Evolutionary conservation across 2,329 filamentous ascomycete genomes (phyloP), one percentile per base, ranked within the genome.

Genomic region (Thelonectria olida): DNA sequence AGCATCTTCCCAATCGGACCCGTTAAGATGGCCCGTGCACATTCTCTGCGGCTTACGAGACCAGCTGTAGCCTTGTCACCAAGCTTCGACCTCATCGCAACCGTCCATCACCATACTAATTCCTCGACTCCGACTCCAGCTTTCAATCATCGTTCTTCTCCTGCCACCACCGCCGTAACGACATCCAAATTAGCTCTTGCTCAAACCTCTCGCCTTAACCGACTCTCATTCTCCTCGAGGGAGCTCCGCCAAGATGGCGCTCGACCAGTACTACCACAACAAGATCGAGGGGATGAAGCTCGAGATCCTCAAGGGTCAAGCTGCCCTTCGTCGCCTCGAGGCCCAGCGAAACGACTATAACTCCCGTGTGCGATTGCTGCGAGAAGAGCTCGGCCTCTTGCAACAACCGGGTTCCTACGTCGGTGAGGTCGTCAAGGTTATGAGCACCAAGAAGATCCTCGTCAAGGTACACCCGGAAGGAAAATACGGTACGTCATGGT

Each of bases 251-350:
- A 90, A 77, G 78, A 99, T 99, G 96, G 94, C 95, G 88, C 92
- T 99, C 82, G 96, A 98, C 81, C 97, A 92, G 81, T 99, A 97
- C 84, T 99, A 97, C 81, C 92, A 96, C 83, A 98, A 98, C 86
- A 99, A 99, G 87, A 98, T 98, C 82, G 96, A 99, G 92, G 90
- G 92, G 79, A 97, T 98, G 92, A 98, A 98, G 91, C 93, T 99
- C 79, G 95, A 99, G 88, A 99, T 99, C 78, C 95, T 99, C 79
- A 95, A 98, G 82, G 95, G 96, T 58, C 96, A 99, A 83, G 95
- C 96, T 58, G 93, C 97, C 60, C 85, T 99, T 65, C 91, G 96
- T 71, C 90, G 96, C 76, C 88, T 99, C 72, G 96, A 99, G 85
- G 96, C 96, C 71, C 96, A 99, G 81, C 90, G 96, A 70, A 99